Base-by-base conservation (phyloP, 2,329 filamentous ascomycete species). In the Alternaria ethzedia region DNA sequence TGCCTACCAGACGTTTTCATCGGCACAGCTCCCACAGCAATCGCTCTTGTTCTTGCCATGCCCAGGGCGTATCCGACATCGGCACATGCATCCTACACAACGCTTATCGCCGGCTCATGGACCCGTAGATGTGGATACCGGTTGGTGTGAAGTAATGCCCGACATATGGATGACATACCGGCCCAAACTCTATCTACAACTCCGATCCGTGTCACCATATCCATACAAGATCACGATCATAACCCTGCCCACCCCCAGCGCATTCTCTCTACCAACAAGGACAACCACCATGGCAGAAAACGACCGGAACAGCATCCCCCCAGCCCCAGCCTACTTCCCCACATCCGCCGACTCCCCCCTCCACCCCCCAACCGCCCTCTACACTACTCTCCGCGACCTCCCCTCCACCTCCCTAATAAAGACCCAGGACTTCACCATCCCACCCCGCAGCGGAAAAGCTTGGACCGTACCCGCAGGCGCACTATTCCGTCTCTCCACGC, bases 401-500 rank as follows among this genome's bases (percentile, higher is more conserved):
- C 44, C 55, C 23, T 15, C 44, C 9, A 9, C 23, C 2, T 59
- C 64, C 50, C 65, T 77, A 9, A 43, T 11, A 17, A 66, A 62
- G n/a, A 65, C 46, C 6, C 49, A 65, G 15, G 65, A 70, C 5
- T 60, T 73, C 68, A 86, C 86, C 2, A 82, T 96, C 26, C 90
- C 91, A 0, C 91, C 93, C 28, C 88, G 92, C 32, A 92, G 90
- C 3, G 93, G 90, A 1, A 84, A 84, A 63, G 91, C 92, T 1
- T 96, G 91, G 90, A 84, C 86, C 51, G 91, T 91, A 0, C 86
- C 88, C 0, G 87, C 87, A 2, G 91, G 91, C 4, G 86, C 86
- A 52, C 86, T 96, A 60, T 87, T 92, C 64, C 87, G 89, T 13
- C 89, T 96, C 65, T 91, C 88, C 61, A 95, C 92, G 0, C 91